phyloP scores from a whole-genome alignment of 345 rosid species.

The Laguncularia racemosa region DNA sequence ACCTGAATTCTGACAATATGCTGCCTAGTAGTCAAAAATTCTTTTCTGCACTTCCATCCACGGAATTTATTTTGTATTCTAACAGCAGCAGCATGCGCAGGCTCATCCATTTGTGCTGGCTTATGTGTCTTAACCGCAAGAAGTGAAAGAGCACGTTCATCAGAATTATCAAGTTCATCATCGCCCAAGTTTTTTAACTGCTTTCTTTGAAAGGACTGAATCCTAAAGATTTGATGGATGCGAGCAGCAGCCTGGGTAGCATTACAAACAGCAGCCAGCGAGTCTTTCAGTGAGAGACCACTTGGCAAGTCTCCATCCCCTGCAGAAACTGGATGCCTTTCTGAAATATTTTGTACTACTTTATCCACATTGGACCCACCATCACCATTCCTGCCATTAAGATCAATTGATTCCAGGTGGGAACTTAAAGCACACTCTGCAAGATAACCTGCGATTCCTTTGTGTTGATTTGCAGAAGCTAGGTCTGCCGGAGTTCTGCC shows the following conservation, averaged over 20 bases:
- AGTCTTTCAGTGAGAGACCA: conserved; percentile 52
- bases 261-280: conserved; percentile 78
- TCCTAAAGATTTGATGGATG: conserved; percentile 81
- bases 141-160: conserved; percentile 68
- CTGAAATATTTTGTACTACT: conserved; percentile 31
- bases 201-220: conserved; percentile 86
- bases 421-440: conserved; percentile 66
- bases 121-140: conserved; percentile 49
- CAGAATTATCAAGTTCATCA: conserved; percentile 45
- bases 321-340: conserved; percentile 22
- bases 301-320: conserved; percentile 24
- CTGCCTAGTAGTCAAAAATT: conserved; percentile 61
- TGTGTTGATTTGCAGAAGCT: conserved; percentile 78
- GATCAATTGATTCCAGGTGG: conserved; percentile 45
- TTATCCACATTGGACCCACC: conserved; percentile 18
- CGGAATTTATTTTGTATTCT: conserved; percentile 88
- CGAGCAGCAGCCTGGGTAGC: conserved; percentile 90
- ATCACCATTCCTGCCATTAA: conserved; percentile 32
- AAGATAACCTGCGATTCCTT: conserved; percentile 92
- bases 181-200: conserved; percentile 52
- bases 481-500: conserved; percentile 82
- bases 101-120: conserved; percentile 46
- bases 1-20: conserved; percentile 90
- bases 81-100: conserved; percentile 66
- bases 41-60: conserved; percentile 84